A percentile compares a stretch with the other conserved stretches of the same genome.
phyloP scores from a whole-genome alignment of 345 rosid genomes.

The Sisymbrium irio region DNA sequence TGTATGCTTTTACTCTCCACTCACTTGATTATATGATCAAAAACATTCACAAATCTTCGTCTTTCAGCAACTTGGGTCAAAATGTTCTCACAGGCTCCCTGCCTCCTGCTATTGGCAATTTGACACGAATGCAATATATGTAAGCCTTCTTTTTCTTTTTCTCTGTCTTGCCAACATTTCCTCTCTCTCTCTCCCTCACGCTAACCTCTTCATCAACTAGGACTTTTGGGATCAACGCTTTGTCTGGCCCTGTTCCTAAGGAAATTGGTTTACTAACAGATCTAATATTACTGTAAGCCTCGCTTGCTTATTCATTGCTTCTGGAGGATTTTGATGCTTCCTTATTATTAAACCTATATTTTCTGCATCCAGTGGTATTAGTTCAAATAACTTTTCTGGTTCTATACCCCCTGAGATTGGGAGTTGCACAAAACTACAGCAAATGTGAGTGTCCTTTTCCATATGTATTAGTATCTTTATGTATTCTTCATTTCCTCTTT shows the following conservation, averaged over 20 bases:
- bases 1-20: neutral
- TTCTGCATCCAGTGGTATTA: slow-evolving; percentile 38
- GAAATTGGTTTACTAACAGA: slow-evolving; percentile 65
- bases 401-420: slow-evolving; percentile 65
- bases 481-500: neutral
- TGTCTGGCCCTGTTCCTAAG: slow-evolving; percentile 65
- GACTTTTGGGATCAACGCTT: slow-evolving; percentile 49
- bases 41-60: neutral
- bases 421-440: slow-evolving; percentile 40
- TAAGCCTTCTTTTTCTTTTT: slow-evolving; percentile 25
- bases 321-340: neutral
- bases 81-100: slow-evolving; percentile 33
- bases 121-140: slow-evolving; percentile 55
- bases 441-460: slow-evolving; percentile 50
- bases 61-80: slow-evolving; percentile 32
- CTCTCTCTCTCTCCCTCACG: neutral
- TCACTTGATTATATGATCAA: neutral
- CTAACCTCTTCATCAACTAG: slow-evolving; percentile 26
- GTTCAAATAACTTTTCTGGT: slow-evolving; percentile 67
- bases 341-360: neutral
- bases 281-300: slow-evolving; percentile 48
- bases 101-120: slow-evolving; percentile 33
- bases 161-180: neutral
- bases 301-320: neutral
- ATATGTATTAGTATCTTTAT: neutral